Conservation (phyloP, 1,284 basidiomycete species). For the Porogramme epimiltina region DNA sequence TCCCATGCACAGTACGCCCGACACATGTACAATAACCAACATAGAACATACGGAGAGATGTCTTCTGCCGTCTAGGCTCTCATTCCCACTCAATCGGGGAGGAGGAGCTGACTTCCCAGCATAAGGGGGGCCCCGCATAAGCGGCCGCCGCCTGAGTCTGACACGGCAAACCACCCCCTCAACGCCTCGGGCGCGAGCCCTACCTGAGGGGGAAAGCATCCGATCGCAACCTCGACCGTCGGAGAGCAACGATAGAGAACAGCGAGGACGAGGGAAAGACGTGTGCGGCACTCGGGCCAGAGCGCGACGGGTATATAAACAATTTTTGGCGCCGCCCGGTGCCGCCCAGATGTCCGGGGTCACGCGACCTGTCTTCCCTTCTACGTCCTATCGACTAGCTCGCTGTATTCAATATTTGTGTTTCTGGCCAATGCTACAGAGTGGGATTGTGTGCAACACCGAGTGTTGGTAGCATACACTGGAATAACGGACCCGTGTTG, state of each 20-base stretch:
- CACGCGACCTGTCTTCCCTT: too few species aligned
- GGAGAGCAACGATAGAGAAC: conserved; percentile 31
- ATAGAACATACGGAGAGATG: conserved; percentile 4
- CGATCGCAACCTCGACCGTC: conserved; percentile 31
- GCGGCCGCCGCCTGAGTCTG: conserved; percentile 30
- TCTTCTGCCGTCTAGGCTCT: conserved; percentile 36
- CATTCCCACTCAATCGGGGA: conserved; percentile 20
- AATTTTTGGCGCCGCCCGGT: not conserved
- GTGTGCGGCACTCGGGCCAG: conserved; percentile 17
- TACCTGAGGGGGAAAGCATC: conserved; percentile 47
- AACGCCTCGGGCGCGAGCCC: conserved; percentile 39
- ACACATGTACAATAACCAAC: not conserved
- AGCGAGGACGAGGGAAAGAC: conserved; percentile 36
- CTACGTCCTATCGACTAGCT: too few species aligned
- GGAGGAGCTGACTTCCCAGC: conserved; percentile 37
- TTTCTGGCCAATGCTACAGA: too few species aligned
- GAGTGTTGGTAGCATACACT: too few species aligned
- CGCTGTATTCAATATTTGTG: too few species aligned
- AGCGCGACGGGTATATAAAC: not conserved
- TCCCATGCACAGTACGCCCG: not conserved
- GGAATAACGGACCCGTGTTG: too few species aligned
- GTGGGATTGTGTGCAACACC: too few species aligned
- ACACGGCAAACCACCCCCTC: conserved; percentile 53
- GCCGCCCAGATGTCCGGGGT: too few species aligned
- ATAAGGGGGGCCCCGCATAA: conserved; percentile 20